A percentile compares a stretch with the other conserved stretches of the same genome.
Conservation (phyloP, 2,329 filamentous ascomycete species). For the Coleophoma crateriformis region DNA sequence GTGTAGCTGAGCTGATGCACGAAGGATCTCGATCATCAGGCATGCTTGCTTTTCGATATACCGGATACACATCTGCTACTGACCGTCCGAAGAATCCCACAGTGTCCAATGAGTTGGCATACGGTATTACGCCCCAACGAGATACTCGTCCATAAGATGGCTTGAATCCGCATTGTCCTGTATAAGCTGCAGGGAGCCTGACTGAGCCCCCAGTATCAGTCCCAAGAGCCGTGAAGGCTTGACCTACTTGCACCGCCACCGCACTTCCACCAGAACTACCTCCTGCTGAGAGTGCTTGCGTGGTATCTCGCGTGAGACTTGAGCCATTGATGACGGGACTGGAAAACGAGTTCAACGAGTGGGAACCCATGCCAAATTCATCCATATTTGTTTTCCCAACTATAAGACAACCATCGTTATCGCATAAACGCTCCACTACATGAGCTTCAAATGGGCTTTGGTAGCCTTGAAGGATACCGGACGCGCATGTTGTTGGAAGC, state of each 20-base stretch:
- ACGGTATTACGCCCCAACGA: slow-evolving; percentile 64
- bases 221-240: slow-evolving; percentile 63
- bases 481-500: slow-evolving; percentile 78
- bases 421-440: slow-evolving; percentile 63
- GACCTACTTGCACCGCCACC: slow-evolving; percentile 65
- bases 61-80: slow-evolving; percentile 28
- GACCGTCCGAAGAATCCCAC: slow-evolving; percentile 55
- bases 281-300: slow-evolving; percentile 56
- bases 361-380: slow-evolving; percentile 93
- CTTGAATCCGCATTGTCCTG: slow-evolving; percentile 64
- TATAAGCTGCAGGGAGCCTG: slow-evolving; percentile 66
- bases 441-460: slow-evolving; percentile 77
- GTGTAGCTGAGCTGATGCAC: no score
- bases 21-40: slow-evolving; percentile 40
- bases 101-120: slow-evolving; percentile 70
- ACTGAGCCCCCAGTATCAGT: slow-evolving; percentile 82
- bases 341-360: slow-evolving; percentile 63
- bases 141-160: slow-evolving; percentile 66
- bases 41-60: slow-evolving; percentile 12
- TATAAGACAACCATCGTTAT: slow-evolving; percentile 53
- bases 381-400: slow-evolving; percentile 88
- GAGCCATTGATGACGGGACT: slow-evolving; percentile 49
- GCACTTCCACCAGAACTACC: slow-evolving; percentile 94
- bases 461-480: slow-evolving; percentile 65
- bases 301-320: neutral